Conservation (phyloP, 805 yeast species). For the Debaryomyces tyrocola region DNA sequence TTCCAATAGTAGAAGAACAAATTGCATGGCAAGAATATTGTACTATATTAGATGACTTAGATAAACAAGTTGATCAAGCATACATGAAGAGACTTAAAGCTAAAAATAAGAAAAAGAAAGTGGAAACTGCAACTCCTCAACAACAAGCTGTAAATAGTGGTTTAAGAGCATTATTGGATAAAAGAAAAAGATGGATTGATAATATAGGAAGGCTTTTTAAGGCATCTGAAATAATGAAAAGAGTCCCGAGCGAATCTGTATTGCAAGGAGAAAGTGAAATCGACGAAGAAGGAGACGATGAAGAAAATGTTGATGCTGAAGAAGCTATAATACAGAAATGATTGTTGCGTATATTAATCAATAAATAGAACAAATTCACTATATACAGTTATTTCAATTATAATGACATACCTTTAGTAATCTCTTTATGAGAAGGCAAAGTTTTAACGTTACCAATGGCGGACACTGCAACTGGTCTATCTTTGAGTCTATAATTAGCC, state of each 20-base stretch:
- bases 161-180: conserved; percentile 75
- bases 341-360: background rate
- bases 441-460: conserved; percentile 80
- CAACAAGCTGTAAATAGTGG: conserved; percentile 79
- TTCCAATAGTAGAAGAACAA: conserved; percentile 80
- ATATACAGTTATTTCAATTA: conserved; percentile 7
- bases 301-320: conserved; percentile 27
- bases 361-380: conserved; percentile 1
- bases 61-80: conserved; percentile 95
- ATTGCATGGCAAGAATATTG: conserved; percentile 94
- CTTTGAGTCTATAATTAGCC: conserved; percentile 79
- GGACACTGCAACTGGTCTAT: conserved; percentile 85
- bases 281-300: conserved; percentile 35
- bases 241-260: conserved; percentile 66
- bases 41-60: conserved; percentile 87
- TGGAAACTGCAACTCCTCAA: conserved; percentile 36
- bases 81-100: conserved; percentile 80
- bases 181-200: conserved; percentile 83
- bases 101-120: conserved; percentile 57
- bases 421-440: conserved; percentile 66
- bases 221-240: conserved; percentile 65
- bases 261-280: conserved; percentile 43
- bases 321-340: conserved; percentile 18
- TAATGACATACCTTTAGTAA: conserved; percentile 41
- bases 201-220: conserved; percentile 86